Percentiles rank a stretch among this genome's conserved stretches.
Conservation (phyloP, 257 asterid genomes). For the Paraleonurus japonicus region DNA sequence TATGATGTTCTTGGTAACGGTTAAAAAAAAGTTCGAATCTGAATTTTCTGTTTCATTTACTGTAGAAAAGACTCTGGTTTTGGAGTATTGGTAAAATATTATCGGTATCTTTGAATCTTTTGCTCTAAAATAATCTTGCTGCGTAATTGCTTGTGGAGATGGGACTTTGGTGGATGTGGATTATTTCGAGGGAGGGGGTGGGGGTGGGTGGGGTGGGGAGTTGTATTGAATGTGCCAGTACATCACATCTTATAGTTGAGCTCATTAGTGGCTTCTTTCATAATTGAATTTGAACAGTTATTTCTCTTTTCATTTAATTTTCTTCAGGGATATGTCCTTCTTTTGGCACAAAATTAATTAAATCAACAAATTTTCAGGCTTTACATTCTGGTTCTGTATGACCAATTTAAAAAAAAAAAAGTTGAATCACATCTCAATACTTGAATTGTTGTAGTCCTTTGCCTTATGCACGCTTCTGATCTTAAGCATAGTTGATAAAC, state of each 20-base stretch:
- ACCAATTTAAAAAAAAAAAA: not conserved
- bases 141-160: not conserved
- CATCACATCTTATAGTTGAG: slow-evolving; percentile 10
- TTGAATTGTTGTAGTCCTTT: slow-evolving; percentile 15
- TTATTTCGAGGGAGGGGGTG: not conserved
- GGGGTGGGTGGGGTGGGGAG: not conserved
- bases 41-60: slow-evolving; percentile 8
- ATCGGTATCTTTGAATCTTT: slow-evolving; percentile 18
- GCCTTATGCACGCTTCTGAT: not conserved
- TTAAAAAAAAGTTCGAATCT: not conserved
- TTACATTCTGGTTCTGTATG: not conserved
- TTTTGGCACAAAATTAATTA: slow-evolving; percentile 1
- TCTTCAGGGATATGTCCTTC: slow-evolving; percentile 6
- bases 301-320: not conserved
- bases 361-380: not conserved
- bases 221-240: slow-evolving; percentile 2
- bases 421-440: slow-evolving; percentile 5
- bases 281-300: slow-evolving; percentile 3
- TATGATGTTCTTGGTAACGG: slow-evolving; percentile 1
- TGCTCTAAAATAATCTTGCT: not conserved
- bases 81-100: not conserved
- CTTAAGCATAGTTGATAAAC: not conserved
- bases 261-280: slow-evolving; percentile 17
- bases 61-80: slow-evolving; percentile 13
- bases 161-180: not conserved